Percentiles rank a stretch among this genome's conserved stretches.
These are phyloP conservation scores for Fusarium sp. DNA, from an alignment of 2,329 filamentous ascomycete genomes.

Conservation along the genomic window DNA sequence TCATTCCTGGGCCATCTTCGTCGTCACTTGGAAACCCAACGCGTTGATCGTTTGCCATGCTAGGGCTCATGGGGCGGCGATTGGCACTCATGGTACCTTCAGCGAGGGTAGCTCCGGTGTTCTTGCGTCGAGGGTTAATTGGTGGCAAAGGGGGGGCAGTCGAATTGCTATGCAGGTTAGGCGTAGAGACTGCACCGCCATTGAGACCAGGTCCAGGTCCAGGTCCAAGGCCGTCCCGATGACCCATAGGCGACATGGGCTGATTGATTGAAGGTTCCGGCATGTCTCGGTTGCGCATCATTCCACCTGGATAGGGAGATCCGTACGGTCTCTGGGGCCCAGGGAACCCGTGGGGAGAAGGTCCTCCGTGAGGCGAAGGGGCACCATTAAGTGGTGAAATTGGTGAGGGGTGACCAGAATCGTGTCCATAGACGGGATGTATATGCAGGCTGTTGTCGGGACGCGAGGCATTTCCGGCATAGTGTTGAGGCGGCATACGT, in stretches of 20 bases:
- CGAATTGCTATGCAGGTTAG: conserved; percentile 53
- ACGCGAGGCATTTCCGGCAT: conserved; percentile 40
- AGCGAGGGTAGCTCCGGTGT: conserved; percentile 53
- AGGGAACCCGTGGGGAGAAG: conserved; percentile 32
- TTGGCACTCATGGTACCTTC: conserved; percentile 41
- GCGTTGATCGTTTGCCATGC: conserved; percentile 43
- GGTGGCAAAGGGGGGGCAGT: conserved; percentile 66
- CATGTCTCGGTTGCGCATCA: conserved; percentile 62
- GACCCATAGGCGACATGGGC: conserved; percentile 59
- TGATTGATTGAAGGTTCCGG: conserved; percentile 64
- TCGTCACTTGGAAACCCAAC: conserved; percentile 55
- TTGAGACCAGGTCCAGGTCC: conserved; percentile 53
- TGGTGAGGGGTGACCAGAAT: conserved; percentile 59
- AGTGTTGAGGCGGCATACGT: conserved; percentile 60
- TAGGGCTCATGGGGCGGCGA: conserved; percentile 41
- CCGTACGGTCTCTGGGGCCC: conserved; percentile 31
- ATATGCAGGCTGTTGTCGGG: conserved; percentile 40
- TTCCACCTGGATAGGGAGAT: conserved; percentile 38
- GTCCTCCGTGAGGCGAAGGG: conserved; percentile 23
- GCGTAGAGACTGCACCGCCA: conserved; percentile 51
- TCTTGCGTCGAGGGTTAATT: conserved; percentile 69
- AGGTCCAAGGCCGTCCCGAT: conserved; percentile 53
- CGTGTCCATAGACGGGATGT: conserved; percentile 47
- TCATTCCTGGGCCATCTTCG: conserved; percentile 52
- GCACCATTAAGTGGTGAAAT: conserved; percentile 53